These are phyloP conservation scores for Lasiosphaeria miniovina DNA, from an alignment of 495 filamentous ascomycete species.

Conservation along the genomic window DNA sequence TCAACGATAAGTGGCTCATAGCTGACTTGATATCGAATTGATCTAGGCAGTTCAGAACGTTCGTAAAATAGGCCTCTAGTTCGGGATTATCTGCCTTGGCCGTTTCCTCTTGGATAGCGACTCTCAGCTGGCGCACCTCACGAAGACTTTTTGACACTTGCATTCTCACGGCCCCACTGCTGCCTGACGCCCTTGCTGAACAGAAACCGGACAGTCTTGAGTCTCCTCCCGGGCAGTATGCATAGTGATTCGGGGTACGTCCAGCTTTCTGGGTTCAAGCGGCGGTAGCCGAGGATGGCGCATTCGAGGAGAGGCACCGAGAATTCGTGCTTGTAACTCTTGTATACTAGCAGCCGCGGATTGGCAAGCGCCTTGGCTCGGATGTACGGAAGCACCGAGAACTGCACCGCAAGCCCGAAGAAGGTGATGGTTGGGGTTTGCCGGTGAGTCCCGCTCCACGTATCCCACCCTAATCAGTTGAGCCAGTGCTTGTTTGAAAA, in stretches of 20 bases:
- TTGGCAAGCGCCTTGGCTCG: neutral
- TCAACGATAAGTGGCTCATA: too few relatives aligned
- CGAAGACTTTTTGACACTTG: too few relatives aligned
- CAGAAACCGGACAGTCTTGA: neutral
- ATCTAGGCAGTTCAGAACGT: too few relatives aligned
- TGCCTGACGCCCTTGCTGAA: neutral
- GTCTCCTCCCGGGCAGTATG: too few relatives aligned
- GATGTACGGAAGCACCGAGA: neutral
- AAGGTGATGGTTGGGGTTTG: neutral
- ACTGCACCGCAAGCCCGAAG: neutral
- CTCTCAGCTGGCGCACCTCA: too few relatives aligned
- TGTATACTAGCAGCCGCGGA: neutral
- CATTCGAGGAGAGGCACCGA: neutral
- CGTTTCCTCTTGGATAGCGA: too few relatives aligned
- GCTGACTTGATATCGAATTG: too few relatives aligned
- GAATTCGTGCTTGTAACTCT: too few relatives aligned
- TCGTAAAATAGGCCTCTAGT: too few relatives aligned
- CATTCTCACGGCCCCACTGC: too few relatives aligned
- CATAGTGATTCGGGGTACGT: neutral
- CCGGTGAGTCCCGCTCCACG: too few relatives aligned
- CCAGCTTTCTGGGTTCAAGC: neutral
- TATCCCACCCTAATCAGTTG: neutral
- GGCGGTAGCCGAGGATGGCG: neutral
- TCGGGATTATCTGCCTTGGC: too few relatives aligned
- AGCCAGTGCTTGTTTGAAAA: neutral